phyloP scores from a whole-genome alignment of 257 asterid genomes.

The Solanum appendiculatum region DNA sequence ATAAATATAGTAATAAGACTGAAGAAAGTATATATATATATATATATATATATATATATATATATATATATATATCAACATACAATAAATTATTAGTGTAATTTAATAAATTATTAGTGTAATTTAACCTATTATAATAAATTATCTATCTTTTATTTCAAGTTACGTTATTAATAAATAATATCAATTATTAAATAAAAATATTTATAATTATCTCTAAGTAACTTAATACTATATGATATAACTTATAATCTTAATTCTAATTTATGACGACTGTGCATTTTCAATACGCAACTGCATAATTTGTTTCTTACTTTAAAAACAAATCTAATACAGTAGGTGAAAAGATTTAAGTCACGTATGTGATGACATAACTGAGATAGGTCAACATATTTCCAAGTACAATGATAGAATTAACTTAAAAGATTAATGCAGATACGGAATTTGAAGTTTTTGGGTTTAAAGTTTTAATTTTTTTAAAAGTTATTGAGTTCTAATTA shows the following conservation, averaged over 20 bases:
- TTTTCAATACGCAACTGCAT: background rate
- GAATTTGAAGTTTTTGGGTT: background rate
- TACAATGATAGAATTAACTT: background rate
- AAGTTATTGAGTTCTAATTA: background rate
- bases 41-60: no score
- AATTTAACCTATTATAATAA: background rate
- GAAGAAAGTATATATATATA: no score
- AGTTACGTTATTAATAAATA: background rate
- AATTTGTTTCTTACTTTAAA: background rate
- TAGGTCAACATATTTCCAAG: background rate
- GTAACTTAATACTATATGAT: background rate
- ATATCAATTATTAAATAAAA: background rate
- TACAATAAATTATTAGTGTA: no score
- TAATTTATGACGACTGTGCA: background rate
- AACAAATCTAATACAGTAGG: background rate
- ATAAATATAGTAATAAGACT: no score
- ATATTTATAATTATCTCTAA: background rate
- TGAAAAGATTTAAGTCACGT: background rate
- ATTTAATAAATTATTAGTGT: background rate
- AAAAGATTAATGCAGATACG: no score
- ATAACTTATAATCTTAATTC: background rate
- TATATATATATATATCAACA: background rate
- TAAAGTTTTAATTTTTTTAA: no score
- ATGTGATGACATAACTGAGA: background rate
- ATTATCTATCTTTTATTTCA: background rate